phyloP scores from a whole-genome alignment of 495 filamentous ascomycete genomes.

The Penicillium soppii region DNA sequence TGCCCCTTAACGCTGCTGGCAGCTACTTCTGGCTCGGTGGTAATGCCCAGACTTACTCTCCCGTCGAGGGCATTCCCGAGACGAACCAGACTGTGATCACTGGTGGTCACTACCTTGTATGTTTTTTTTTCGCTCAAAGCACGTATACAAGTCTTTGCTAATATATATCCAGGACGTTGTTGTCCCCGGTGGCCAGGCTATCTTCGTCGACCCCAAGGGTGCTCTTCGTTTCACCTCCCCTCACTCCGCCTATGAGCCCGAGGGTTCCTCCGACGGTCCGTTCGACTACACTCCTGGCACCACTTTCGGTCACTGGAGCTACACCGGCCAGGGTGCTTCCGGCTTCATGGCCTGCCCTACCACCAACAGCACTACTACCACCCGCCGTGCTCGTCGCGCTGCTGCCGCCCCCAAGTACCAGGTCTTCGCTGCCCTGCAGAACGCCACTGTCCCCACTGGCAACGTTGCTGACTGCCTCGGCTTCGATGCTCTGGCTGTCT shows the following conservation, averaged over 20 bases:
- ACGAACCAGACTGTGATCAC: slow-evolving; percentile 36
- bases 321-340: slow-evolving; percentile 22
- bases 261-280: slow-evolving; percentile 43
- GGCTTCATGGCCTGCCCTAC: slow-evolving; percentile 40
- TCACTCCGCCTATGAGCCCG: slow-evolving; percentile 54
- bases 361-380: slow-evolving; percentile 7
- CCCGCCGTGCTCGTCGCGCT: slow-evolving; percentile 7
- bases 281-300: slow-evolving; percentile 34
- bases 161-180: slow-evolving; percentile 37
- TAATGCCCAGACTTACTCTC: slow-evolving; percentile 29
- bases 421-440: slow-evolving; percentile 34
- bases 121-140: background rate
- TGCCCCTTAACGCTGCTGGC: slow-evolving; percentile 31
- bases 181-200: slow-evolving; percentile 62
- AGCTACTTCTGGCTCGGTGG: slow-evolving; percentile 35
- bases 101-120: slow-evolving; percentile 22
- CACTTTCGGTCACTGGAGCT: slow-evolving; percentile 24
- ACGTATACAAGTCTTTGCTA: background rate
- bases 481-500: slow-evolving; percentile 28
- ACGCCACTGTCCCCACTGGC: slow-evolving; percentile 34
- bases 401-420: slow-evolving; percentile 26
- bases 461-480: slow-evolving; percentile 33
- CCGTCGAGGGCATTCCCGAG: slow-evolving; percentile 14
- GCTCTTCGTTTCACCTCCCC: slow-evolving; percentile 54
- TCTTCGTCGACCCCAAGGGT: slow-evolving; percentile 56